phyloP scores from a whole-genome alignment of 768 basidiomycete genomes.

The Leccinum imitatum region DNA sequence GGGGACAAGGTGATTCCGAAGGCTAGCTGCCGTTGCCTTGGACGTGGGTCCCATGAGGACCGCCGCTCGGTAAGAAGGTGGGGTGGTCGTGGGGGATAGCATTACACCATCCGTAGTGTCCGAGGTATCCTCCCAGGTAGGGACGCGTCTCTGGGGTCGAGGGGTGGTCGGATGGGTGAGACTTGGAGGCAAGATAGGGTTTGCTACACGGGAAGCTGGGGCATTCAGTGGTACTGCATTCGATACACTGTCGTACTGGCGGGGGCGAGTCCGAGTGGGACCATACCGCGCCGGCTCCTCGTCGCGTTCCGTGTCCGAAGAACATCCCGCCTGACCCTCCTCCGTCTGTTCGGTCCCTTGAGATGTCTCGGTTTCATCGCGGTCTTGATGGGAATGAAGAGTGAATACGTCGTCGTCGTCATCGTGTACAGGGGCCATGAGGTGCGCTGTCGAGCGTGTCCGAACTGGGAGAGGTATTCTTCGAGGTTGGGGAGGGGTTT shows the following conservation, averaged over 20 bases:
- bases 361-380: constrained; percentile 24
- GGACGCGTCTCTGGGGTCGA: constrained; percentile 24
- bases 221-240: constrained; percentile 12
- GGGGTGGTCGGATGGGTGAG: constrained; percentile 31
- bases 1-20: constrained; percentile 14
- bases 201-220: constrained; percentile 15
- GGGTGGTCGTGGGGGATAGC: constrained; percentile 39
- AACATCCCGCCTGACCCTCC: constrained; percentile 8
- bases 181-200: constrained; percentile 28
- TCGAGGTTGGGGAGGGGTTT: constrained; percentile 19
- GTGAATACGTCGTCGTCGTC: constrained; percentile 44
- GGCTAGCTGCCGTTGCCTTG: constrained; percentile 12
- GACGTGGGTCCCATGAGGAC: constrained; percentile 29
- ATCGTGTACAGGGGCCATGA: constrained; percentile 30
- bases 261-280: constrained; percentile 5
- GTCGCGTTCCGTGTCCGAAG: constrained; percentile 25
- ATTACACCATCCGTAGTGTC: constrained; percentile 37
- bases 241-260: constrained; percentile 9
- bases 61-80: constrained; percentile 51
- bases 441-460: constrained; percentile 25
- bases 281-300: constrained; percentile 12
- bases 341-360: constrained; percentile 21
- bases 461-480: constrained; percentile 18
- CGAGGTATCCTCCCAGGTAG: constrained; percentile 38
- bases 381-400: constrained; percentile 43